Evolutionary conservation across 139 green algal species (phyloP).

Genomic region (Volvox reticuliferus): DNA sequence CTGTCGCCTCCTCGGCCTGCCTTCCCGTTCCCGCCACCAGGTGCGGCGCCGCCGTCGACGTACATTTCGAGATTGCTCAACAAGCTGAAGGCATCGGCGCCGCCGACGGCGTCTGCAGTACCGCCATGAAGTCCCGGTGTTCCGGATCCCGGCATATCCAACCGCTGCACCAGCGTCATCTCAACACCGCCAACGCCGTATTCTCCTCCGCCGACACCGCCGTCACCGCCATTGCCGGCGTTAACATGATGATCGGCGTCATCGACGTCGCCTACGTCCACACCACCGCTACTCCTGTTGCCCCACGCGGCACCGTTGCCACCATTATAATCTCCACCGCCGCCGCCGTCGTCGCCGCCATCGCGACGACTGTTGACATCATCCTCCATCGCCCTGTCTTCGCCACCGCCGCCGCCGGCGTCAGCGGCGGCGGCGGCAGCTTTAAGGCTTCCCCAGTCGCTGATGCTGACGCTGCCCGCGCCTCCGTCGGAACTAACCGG

Average conservation of each 20-base stretch:
- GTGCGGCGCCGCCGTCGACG: not conserved
- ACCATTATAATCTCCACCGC: too few species aligned
- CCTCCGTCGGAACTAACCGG: too few species aligned
- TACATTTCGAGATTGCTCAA: slow-evolving; percentile 20
- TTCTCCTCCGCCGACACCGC: not conserved
- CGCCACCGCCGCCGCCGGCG: not conserved
- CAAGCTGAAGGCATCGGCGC: slow-evolving; percentile 8
- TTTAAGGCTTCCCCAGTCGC: not conserved
- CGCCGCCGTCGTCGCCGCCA: not conserved
- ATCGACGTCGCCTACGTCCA: not conserved
- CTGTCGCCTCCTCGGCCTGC: too few species aligned
- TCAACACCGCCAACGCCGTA: not conserved
- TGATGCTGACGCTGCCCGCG: not conserved
- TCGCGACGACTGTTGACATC: not conserved
- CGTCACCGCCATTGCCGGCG: too few species aligned
- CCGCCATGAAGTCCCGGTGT: too few species aligned
- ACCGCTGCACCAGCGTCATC: not conserved
- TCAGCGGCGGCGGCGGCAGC: not conserved
- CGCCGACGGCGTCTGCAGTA: too few species aligned
- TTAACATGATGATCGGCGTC: too few species aligned
- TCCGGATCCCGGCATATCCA: not conserved
- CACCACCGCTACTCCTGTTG: not conserved
- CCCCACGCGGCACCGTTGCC: too few species aligned
- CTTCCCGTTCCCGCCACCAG: not conserved
- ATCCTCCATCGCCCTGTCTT: not conserved